Base-by-base conservation (phyloP, 179 eudicot species). In the Vitellaria paradoxa region DNA sequence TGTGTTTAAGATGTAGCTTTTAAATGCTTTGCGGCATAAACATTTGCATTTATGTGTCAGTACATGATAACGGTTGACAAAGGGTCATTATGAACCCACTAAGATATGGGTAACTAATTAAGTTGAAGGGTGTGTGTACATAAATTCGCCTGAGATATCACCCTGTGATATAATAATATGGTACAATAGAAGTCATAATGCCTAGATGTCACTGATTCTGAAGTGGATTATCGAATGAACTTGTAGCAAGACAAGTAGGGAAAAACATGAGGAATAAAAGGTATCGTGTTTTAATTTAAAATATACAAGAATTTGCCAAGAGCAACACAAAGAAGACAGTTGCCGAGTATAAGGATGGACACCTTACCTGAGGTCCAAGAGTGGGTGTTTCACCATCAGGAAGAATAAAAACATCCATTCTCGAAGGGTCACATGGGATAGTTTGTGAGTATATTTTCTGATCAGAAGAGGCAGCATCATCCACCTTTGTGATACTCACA, bases 371-470 rank as follows among this genome's bases (percentile, higher is more conserved):
- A 11, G 52, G 73, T 24, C 74, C 73, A 73, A 66, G 68, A 65
- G 18, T 66, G 23, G 57, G 45, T 50, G 81, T 64, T 65, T 82
- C 84, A 70, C 49, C 85, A 60, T 84, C 87, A 55, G 90, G 91
- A 82, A 91, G 87, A 82, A 91, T 77, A 77, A 79, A 78, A 61
- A 93, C 74, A 79, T 89, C 85, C 59, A 68, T 86, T 47, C 83
- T 80, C 77, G 89, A 83, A 81, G 78, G 78, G 24, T 87, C 84
- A 60, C 46, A 60, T 9, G 97, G 97, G 81, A 93, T 73, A 11
- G 93, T 82, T 79, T 95, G 99, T 0, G 99, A 91, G 83, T 88
- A 95, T 77, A 91, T 87, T 80, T 93, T 93, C 82, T 95, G 97
- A 84, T 91, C 97, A 56, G 79, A 76, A 64, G 88, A 81, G 74